phyloP scores from a whole-genome alignment of 2,329 filamentous ascomycete species.

The Penicillium sp. region DNA sequence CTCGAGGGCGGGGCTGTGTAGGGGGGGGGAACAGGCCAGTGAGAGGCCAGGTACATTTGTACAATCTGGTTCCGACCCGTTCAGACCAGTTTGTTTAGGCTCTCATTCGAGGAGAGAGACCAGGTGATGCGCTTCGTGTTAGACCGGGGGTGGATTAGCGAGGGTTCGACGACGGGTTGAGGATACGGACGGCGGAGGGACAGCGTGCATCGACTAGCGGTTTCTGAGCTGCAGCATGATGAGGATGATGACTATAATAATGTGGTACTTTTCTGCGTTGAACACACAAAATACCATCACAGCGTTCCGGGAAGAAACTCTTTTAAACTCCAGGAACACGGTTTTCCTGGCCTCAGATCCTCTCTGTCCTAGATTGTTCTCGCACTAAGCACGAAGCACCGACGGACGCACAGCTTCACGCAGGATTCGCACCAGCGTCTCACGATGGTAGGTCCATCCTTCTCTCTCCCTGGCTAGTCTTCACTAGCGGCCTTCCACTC shows the following conservation, averaged over 20 bases:
- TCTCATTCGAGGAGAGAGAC: neutral
- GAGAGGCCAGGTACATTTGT: neutral
- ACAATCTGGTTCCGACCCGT: neutral
- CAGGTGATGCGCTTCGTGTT: constrained; percentile 12
- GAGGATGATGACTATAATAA: neutral
- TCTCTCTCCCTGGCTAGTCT: neutral
- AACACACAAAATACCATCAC: neutral
- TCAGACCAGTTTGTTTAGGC: neutral
- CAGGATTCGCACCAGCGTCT: constrained; percentile 27
- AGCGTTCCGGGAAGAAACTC: neutral
- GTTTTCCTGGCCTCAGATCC: neutral
- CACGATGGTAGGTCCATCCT: constrained; percentile 25
- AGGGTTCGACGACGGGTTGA: neutral
- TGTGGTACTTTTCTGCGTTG: neutral
- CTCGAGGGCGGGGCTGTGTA: constrained; percentile 23
- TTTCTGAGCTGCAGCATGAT: constrained; percentile 1
- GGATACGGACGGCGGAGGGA: neutral
- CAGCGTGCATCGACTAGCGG: neutral
- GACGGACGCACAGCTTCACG: constrained; percentile 11
- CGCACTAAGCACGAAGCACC: neutral
- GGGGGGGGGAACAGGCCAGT: constrained; percentile 8
- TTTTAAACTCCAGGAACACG: neutral
- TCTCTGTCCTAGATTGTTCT: neutral
- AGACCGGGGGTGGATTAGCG: neutral
- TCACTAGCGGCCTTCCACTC: constrained; percentile 10